Evolutionary conservation across 352 stramenopile genomes (phyloP).

Genomic region (Phytophthora capsici): DNA sequence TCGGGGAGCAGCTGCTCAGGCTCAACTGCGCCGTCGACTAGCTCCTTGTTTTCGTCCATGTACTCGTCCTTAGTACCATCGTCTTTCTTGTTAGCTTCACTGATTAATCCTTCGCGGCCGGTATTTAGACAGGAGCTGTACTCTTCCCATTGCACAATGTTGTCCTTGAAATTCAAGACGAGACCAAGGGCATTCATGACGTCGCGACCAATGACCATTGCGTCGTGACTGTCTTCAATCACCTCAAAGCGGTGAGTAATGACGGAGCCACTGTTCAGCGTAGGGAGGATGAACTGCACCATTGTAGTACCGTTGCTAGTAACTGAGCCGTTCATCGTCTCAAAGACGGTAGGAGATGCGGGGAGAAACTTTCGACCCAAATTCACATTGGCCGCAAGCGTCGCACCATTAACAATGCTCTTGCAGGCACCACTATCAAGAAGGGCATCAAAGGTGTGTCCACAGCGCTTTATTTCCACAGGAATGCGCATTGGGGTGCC

Average conservation of each 20-base stretch:
- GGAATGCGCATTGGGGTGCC: too few relatives aligned
- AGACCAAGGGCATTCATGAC: conserved; percentile 2
- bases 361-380: too few relatives aligned
- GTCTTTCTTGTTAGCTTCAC: background rate
- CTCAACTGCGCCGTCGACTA: too few relatives aligned
- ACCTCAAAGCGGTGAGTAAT: conserved; percentile 18
- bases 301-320: background rate
- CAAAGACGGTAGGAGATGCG: background rate
- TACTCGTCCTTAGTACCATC: too few relatives aligned
- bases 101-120: background rate
- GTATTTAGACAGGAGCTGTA: too few relatives aligned
- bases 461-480: too few relatives aligned
- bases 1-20: too few relatives aligned
- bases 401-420: too few relatives aligned
- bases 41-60: too few relatives aligned
- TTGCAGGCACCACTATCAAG: too few relatives aligned
- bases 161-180: conserved; percentile 8
- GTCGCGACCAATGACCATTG: conserved; percentile 5
- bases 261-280: conserved; percentile 8
- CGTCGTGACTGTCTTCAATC: background rate
- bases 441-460: too few relatives aligned
- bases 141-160: background rate
- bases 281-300: conserved; percentile 2
- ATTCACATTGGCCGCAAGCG: too few relatives aligned
- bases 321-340: background rate